Percentiles rank a stretch among this genome's conserved stretches.
Evolutionary conservation across 2,329 filamentous ascomycete species (phyloP).

Genomic region (Colletotrichum siamense): DNA sequence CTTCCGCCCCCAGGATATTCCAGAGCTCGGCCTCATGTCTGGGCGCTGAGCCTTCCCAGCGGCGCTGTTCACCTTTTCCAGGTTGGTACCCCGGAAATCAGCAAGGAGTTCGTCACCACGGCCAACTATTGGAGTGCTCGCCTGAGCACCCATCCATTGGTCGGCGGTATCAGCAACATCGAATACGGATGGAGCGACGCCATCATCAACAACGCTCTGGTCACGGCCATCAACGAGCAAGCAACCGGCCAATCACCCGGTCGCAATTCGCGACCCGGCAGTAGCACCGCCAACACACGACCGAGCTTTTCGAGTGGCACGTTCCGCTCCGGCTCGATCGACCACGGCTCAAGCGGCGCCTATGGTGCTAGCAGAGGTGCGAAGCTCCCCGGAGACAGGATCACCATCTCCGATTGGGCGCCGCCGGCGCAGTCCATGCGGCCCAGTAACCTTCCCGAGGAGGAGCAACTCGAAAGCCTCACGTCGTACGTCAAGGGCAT

Average conservation of each 20-base stretch:
- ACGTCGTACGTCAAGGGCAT: conserved; percentile 82
- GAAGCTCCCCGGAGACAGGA: conserved; percentile 83
- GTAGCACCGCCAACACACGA: conserved; percentile 45
- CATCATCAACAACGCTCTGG: conserved; percentile 70
- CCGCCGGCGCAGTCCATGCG: conserved; percentile 92
- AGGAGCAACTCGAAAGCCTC: conserved; percentile 80
- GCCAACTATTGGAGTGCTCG: conserved; percentile 98
- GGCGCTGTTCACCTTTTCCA: conserved; percentile 98
- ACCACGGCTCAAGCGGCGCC: conserved; percentile 49
- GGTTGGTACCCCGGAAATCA: conserved; percentile 92
- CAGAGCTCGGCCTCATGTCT: conserved; percentile 87
- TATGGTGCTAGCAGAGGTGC: conserved; percentile 45
- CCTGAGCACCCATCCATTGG: conserved; percentile 89
- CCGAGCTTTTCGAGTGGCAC: conserved; percentile 57
- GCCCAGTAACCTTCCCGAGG: conserved; percentile 77
- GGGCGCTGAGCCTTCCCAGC: conserved; percentile 89
- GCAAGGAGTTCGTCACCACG: conserved; percentile 90
- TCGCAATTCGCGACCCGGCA: conserved; percentile 53
- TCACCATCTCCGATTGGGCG: conserved; percentile 85
- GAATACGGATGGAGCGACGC: conserved; percentile 96
- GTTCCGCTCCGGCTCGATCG: conserved; percentile 64
- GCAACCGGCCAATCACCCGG: conserved; percentile 31
- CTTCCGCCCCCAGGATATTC: conserved; percentile 93
- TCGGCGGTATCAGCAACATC: conserved; percentile 93
- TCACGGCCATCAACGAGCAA: conserved; percentile 58